phyloP scores from a whole-genome alignment of 139 green algal species.

The Tetradesmus obliquus region DNA sequence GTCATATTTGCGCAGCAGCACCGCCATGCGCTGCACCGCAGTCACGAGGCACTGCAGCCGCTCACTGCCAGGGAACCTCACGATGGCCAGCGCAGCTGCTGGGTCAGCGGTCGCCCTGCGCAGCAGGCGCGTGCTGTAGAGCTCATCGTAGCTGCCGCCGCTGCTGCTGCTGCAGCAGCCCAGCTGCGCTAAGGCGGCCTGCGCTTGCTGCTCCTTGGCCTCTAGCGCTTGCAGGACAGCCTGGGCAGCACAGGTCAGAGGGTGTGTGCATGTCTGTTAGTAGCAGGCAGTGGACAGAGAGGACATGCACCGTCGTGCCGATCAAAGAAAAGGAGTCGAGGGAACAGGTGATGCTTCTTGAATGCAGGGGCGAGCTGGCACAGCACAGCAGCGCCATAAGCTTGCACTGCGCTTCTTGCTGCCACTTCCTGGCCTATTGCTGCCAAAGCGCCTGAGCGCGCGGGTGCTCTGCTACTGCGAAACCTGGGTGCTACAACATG shows the following conservation, averaged over 20 bases:
- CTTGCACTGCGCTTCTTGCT: no score
- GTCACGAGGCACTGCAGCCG: not conserved
- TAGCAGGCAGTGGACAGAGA: no score
- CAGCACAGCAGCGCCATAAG: no score
- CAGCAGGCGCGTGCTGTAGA: not conserved
- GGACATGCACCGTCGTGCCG: no score
- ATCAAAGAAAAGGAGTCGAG: no score
- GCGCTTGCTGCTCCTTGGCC: constrained; percentile 6
- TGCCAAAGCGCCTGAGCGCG: no score
- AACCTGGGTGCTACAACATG: no score
- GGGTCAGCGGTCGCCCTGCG: not conserved
- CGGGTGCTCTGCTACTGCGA: no score
- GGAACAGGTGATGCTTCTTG: no score
- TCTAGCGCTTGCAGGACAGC: constrained; percentile 1
- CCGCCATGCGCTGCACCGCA: not conserved
- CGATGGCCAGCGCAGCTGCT: not conserved
- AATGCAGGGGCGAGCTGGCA: no score
- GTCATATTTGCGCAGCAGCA: constrained; percentile 36
- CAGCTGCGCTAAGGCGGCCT: constrained; percentile 1
- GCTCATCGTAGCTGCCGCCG: not conserved
- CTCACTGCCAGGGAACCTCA: not conserved
- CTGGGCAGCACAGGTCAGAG: not conserved
- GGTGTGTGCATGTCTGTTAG: no score
- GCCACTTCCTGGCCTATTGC: no score
- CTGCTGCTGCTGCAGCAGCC: not conserved